Conservation (phyloP, 1,139 yeast genomes). For the Saccharomyces hybrid region DNA sequence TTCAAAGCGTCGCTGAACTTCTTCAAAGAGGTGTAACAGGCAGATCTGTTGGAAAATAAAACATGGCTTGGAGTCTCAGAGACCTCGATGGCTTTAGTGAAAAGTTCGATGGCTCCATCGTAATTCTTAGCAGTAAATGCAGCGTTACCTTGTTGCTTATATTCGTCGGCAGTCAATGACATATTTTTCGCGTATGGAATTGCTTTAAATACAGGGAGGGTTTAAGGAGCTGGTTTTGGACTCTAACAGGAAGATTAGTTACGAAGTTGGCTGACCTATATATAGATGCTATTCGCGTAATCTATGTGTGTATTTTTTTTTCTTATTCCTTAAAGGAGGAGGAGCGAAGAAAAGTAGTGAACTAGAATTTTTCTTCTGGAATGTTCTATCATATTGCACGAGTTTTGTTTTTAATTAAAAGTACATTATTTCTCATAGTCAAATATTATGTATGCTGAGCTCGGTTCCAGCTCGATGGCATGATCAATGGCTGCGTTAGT, state of each 20-base stretch:
- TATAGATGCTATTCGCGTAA: background rate
- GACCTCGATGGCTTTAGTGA: conserved; percentile 83
- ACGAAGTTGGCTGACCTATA: background rate
- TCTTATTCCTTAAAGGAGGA: background rate
- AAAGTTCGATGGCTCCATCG: conserved; percentile 67
- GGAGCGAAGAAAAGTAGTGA: conserved; percentile 3
- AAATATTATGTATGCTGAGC: conserved; percentile 19
- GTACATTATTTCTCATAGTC: background rate
- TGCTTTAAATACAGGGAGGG: background rate
- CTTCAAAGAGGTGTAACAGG: conserved; percentile 74
- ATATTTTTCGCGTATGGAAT: conserved; percentile 3
- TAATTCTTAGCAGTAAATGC: conserved; percentile 86
- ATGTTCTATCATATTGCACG: conserved; percentile 9
- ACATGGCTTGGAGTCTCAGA: conserved; percentile 82
- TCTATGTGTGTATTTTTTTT: conserved; percentile 4
- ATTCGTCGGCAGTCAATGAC: conserved; percentile 57
- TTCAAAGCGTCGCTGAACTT: conserved; percentile 64
- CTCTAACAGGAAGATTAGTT: background rate
- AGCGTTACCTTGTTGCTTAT: conserved; percentile 79
- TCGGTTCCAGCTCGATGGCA: conserved; percentile 19
- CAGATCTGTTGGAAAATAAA: conserved; percentile 86
- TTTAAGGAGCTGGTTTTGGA: background rate
- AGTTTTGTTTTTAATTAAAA: background rate
- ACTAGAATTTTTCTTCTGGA: conserved; percentile 9
- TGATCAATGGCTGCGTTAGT: conserved; percentile 26